phyloP scores from a whole-genome alignment of 495 filamentous ascomycete species.

The Echria macrotheca region DNA sequence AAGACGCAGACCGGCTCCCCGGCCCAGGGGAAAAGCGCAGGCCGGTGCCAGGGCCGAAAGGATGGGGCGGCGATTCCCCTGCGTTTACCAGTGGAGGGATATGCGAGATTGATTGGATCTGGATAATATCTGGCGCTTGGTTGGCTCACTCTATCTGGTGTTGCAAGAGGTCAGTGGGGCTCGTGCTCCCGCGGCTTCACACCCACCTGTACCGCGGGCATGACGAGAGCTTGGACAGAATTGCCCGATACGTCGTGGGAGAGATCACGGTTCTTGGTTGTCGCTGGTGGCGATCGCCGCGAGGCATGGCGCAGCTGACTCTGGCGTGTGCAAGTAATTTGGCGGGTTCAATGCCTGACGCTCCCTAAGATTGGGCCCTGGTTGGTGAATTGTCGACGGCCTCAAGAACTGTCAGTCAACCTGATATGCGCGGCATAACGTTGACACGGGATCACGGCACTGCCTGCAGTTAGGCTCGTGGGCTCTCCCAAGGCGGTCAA shows the following conservation, averaged over 20 bases:
- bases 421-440: slow-evolving; percentile 4
- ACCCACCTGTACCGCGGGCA: background rate
- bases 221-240: background rate
- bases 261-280: background rate
- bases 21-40: slow-evolving; percentile 1
- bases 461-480: too few relatives aligned
- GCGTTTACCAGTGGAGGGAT: slow-evolving; percentile 11
- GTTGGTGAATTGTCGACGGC: background rate
- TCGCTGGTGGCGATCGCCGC: slow-evolving; percentile 7
- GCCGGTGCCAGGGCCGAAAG: background rate
- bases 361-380: slow-evolving; percentile 3
- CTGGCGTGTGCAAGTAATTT: slow-evolving; percentile 9
- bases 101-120: slow-evolving; percentile 33
- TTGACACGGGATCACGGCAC: too few relatives aligned
- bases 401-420: background rate
- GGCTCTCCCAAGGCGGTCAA: slow-evolving; percentile 5
- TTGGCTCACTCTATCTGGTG: slow-evolving; percentile 5
- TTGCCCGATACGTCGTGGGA: background rate
- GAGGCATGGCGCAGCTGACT: background rate
- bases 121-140: slow-evolving; percentile 7
- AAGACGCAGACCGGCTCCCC: background rate
- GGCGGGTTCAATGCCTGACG: slow-evolving; percentile 9
- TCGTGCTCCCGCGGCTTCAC: background rate
- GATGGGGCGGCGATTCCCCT: too few relatives aligned
- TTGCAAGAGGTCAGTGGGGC: slow-evolving; percentile 1